Evolutionary conservation across 208 protist species (phyloP).

Genomic region (Leishmania martiniquensis): DNA sequence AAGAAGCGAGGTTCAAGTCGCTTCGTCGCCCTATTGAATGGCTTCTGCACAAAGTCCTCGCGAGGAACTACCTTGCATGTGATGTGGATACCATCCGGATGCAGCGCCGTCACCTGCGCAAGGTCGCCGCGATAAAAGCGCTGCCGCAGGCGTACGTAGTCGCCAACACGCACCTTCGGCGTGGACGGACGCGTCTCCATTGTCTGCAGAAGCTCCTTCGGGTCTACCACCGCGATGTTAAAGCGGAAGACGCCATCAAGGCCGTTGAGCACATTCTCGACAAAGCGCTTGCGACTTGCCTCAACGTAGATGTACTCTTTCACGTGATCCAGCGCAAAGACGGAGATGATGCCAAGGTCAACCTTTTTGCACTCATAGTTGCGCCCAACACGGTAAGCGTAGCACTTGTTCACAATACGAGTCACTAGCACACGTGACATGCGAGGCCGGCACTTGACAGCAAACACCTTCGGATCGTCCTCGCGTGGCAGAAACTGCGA

Average conservation of each 20-base stretch:
- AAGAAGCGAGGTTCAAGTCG: slow-evolving; percentile 81
- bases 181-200: slow-evolving; percentile 76
- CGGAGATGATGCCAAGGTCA: slow-evolving; percentile 93
- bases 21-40: slow-evolving; percentile 75
- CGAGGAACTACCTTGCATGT: slow-evolving; percentile 84
- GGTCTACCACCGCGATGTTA: slow-evolving; percentile 87
- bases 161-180: slow-evolving; percentile 73
- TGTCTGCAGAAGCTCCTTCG: slow-evolving; percentile 89
- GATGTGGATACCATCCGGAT: slow-evolving; percentile 59
- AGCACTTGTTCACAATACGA: slow-evolving; percentile 94
- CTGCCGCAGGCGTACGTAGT: slow-evolving; percentile 85
- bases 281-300: slow-evolving; percentile 88
- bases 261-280: slow-evolving; percentile 88
- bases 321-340: slow-evolving; percentile 90
- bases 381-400: slow-evolving; percentile 76
- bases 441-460: slow-evolving; percentile 82
- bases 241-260: slow-evolving; percentile 86
- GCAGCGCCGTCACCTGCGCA: slow-evolving; percentile 74
- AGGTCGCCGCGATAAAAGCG: slow-evolving; percentile 85
- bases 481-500: slow-evolving; percentile 75
- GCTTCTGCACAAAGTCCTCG: slow-evolving; percentile 86
- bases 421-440: slow-evolving; percentile 87
- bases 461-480: slow-evolving; percentile 91
- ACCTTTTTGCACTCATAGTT: slow-evolving; percentile 81
- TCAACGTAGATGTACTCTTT: slow-evolving; percentile 94